phyloP scores from a whole-genome alignment of 148 eudicot species.

The Chenopodium formosanum region DNA sequence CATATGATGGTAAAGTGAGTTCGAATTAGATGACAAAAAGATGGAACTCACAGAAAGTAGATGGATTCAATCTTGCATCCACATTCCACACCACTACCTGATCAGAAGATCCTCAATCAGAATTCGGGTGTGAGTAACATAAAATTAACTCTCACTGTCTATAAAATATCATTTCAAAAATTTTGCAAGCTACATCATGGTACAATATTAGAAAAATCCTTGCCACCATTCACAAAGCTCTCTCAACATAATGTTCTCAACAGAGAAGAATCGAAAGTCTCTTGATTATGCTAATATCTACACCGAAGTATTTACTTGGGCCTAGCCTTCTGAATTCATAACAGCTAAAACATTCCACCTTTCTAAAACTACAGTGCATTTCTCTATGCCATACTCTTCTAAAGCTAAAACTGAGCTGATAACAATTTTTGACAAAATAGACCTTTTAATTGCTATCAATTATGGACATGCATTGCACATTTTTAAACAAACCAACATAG shows the following conservation, averaged over 20 bases:
- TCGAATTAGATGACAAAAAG: neutral
- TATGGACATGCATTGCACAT: neutral
- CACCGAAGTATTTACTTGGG: neutral
- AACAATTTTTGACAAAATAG: neutral
- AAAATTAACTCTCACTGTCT: neutral
- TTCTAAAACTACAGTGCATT: neutral
- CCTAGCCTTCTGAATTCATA: neutral
- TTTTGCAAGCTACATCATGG: neutral
- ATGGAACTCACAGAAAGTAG: neutral
- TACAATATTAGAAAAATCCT: neutral
- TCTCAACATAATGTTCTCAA: neutral
- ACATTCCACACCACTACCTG: neutral
- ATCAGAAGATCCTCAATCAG: neutral
- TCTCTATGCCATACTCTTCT: neutral
- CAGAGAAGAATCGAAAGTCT: neutral
- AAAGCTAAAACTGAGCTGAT: neutral
- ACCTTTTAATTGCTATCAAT: neutral
- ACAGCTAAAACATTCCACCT: too few relatives aligned
- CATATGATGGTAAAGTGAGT: neutral
- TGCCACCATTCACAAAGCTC: neutral
- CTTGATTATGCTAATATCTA: constrained; percentile 3
- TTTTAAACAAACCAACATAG: neutral
- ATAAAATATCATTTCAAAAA: neutral
- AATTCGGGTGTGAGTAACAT: neutral
- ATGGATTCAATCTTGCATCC: neutral